Evolutionary conservation across 2,329 filamentous ascomycete species (phyloP), one percentile per base, ranked within the genome.

Genomic region (Botrytis pseudocinerea): DNA sequence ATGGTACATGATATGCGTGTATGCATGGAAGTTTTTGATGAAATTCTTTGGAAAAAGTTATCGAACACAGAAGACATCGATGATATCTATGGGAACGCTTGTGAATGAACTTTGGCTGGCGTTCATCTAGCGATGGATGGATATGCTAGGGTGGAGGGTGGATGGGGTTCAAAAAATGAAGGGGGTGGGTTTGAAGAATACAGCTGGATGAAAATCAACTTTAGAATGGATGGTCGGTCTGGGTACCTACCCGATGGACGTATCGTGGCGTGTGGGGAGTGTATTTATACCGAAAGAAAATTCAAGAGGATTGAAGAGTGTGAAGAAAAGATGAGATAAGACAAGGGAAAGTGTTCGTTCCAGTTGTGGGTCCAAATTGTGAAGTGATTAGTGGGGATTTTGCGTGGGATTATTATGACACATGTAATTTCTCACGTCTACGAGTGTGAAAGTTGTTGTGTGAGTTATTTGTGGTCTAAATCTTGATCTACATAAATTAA

Each of bases 81-180:
- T 62, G 60, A 40, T 16, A 40, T n/a, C 18, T 35, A 62, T 40
- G 54, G 35, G 10, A 48, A 66, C 22, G 28, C 44, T 46, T 42
- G 70, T 64, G 40, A 25, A 25, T n/a, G n/a, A 46, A 64, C 16
- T 66, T 66, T 66, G 14, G n/a, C 70, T 60, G 61, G 70, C 70
- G 61, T 71, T 66, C 61, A 66, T 71, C 61, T 68, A 71, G 61
- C 48, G 28, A 59, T 71, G 48, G n/a, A 42, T 40, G 40, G 35
- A 71, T 66, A 42, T 51, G 70, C 61, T 71, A 25, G n/a, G 35
- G 60, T 16, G 46, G 51, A 32, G 35, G 46, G 22, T 65, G n/a
- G n/a, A 59, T 44, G 38, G 54, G 9, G 54, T 59, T 69, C 20
- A 28, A 35, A 35, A 42, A 22, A 28, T 40, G 16, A 25, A 20